Conservation (phyloP, 306 rosid species). For the Vigna trinervia region DNA sequence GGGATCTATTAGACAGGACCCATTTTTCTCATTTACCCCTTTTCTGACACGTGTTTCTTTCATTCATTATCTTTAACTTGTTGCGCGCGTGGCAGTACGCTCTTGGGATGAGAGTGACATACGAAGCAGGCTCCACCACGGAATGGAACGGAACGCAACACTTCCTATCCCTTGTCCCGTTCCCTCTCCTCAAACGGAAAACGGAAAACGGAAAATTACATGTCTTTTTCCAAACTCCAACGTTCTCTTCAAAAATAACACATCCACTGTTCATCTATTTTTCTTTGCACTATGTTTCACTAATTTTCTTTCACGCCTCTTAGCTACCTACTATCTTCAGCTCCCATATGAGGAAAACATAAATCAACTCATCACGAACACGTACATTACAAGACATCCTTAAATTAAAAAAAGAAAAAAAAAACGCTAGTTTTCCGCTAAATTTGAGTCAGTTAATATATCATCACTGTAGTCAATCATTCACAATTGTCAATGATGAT, state of each 20-base stretch:
- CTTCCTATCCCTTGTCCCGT: not conserved
- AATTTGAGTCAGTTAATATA: not conserved
- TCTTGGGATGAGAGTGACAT: not conserved
- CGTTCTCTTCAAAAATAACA: not conserved
- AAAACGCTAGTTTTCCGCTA: not conserved
- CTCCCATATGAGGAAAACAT: not conserved
- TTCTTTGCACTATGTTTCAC: no score
- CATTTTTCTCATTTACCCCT: constrained; percentile 36
- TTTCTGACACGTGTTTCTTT: constrained; percentile 32
- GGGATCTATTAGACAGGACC: constrained; percentile 77
- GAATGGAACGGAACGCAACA: constrained; percentile 21
- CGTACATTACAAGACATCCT: not conserved
- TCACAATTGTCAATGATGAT: not conserved
- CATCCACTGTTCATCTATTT: no score
- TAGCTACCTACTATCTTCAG: no score
- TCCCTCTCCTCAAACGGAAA: constrained; percentile 11
- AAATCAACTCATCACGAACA: not conserved
- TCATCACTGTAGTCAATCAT: not conserved
- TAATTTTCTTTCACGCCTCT: no score
- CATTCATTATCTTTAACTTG: constrained; percentile 16
- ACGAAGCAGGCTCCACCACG: not conserved
- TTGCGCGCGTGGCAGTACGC: constrained; percentile 27
- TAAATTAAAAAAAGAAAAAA: not conserved
- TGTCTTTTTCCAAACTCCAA: constrained; percentile 9
- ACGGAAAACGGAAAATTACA: constrained; percentile 5